phyloP scores from a whole-genome alignment of 176 grass and related monocot species.

The Raddia guianensis region DNA sequence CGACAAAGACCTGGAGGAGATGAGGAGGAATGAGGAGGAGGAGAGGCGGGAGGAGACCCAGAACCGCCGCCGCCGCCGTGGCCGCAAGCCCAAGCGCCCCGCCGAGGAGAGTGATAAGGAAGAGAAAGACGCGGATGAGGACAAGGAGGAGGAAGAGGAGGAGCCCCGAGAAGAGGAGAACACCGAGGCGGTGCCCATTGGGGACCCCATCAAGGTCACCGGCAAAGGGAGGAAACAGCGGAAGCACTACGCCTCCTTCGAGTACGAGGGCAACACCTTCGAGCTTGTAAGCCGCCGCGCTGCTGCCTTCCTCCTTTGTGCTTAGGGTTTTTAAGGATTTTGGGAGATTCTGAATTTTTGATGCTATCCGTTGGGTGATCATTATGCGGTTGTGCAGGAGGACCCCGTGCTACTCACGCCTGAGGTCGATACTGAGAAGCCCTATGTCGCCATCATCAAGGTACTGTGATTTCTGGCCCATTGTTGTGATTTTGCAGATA shows the following conservation, averaged over 20 bases:
- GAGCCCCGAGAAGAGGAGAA: conserved; percentile 57
- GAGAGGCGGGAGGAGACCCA: conserved; percentile 49
- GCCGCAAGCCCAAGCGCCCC: conserved; percentile 40
- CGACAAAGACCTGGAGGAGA: conserved; percentile 57
- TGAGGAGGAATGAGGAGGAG: conserved; percentile 54
- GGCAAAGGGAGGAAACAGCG: conserved; percentile 79
- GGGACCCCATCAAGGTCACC: conserved; percentile 64
- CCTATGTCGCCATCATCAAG: conserved; percentile 98
- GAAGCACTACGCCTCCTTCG: conserved; percentile 74
- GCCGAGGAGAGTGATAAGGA: conserved; percentile 48
- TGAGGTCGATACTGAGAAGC: conserved; percentile 64
- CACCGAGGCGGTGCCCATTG: conserved; percentile 59
- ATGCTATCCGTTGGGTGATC: conserved; percentile 22
- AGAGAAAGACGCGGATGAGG: conserved; percentile 28
- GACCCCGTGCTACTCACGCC: conserved; percentile 92
- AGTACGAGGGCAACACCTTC: conserved; percentile 86
- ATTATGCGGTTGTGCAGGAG: conserved; percentile 55
- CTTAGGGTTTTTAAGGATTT: conserved; percentile 33
- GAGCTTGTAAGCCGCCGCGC: conserved; percentile 57
- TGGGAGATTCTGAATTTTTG: background rate
- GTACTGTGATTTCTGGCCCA: conserved; percentile 37
- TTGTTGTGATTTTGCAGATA: background rate
- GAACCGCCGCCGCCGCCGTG: conserved; percentile 46
- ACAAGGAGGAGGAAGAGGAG: conserved; percentile 42
- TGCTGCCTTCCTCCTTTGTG: background rate